Evolutionary conservation across 768 basidiomycete species (phyloP), one percentile per base, ranked within the genome.

Genomic region (Leccinum obscurum): DNA sequence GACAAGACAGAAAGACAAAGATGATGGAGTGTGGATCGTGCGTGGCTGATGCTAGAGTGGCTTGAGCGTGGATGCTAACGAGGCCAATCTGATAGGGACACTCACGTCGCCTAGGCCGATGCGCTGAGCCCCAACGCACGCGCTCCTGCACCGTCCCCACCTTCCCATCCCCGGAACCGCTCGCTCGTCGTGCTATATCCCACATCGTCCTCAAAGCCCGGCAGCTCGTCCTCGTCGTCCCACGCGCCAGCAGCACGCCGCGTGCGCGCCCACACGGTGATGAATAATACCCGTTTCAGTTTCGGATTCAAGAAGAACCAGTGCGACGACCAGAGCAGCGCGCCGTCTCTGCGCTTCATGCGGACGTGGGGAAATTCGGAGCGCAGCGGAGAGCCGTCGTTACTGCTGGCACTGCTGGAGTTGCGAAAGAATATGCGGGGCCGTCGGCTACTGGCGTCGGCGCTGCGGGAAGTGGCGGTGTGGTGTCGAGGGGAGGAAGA

Each of bases 251-350:
- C 77, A 20, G 84, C 77, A 53, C 84, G 83, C 67, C 82, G 83
- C 34, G 88, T 88, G 49, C 89, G 84, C 7, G 95, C 93, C 93
- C 94, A 97, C 22, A 93, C 87, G 2, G 93, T 90, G 60, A 97
- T 83, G 77, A 96, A 98, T 57, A 98, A 76, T 67, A 98, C 85
- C 22, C 95, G 87, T 78, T 95, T 97, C 76, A 87, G 78, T 78
- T 93, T 95, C 68, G 89, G 84, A 80, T 95, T 96, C 68, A 93
- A 79, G 79, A 98, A 96, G 81, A 98, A 98, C 89, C 93, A 96
- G 72, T 96, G 93, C 11, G 92, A 93, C 35, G 92, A 95, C 95
- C 95, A 98, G 7, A 98, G 81, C 59, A 98, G 77, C 4, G 93
- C 89, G 17, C 93, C 92, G 20, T 85, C 82, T 63, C 87, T 70